Evolutionary conservation across 257 asterid genomes (phyloP).

Genomic region (Salvia hispanica): DNA sequence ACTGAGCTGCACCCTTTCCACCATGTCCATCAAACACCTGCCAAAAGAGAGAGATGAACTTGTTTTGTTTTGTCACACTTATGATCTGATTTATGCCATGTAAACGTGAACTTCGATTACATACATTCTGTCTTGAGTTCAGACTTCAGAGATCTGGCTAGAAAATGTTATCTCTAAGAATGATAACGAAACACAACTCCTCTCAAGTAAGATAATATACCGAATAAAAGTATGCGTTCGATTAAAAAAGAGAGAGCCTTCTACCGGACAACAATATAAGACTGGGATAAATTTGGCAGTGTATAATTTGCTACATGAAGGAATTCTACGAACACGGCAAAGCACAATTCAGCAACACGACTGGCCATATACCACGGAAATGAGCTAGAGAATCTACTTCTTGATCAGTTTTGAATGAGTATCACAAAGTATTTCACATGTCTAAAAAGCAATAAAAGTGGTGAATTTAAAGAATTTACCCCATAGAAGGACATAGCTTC

Average conservation of each 20-base stretch:
- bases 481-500: constrained; percentile 92
- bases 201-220: neutral
- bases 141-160: neutral
- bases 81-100: constrained; percentile 14
- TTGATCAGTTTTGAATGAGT: neutral
- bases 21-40: constrained; percentile 98
- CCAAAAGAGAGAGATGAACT: constrained; percentile 19
- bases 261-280: too few species aligned
- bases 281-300: neutral
- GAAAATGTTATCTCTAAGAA: neutral
- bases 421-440: neutral
- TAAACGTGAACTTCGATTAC: neutral
- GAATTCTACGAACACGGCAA: neutral
- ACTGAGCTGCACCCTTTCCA: constrained; percentile 86
- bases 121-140: too few species aligned
- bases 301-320: neutral
- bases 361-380: neutral
- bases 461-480: constrained; percentile 62
- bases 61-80: neutral
- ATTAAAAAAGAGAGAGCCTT: neutral
- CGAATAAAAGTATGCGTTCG: neutral
- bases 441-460: constrained; percentile 3
- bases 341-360: constrained; percentile 7
- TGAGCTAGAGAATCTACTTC: constrained; percentile 2
- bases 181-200: neutral